Percentiles rank a stretch among this genome's conserved stretches.
Evolutionary conservation across 2,329 filamentous ascomycete species (phyloP).

Genomic region (Diaporthe eres): DNA sequence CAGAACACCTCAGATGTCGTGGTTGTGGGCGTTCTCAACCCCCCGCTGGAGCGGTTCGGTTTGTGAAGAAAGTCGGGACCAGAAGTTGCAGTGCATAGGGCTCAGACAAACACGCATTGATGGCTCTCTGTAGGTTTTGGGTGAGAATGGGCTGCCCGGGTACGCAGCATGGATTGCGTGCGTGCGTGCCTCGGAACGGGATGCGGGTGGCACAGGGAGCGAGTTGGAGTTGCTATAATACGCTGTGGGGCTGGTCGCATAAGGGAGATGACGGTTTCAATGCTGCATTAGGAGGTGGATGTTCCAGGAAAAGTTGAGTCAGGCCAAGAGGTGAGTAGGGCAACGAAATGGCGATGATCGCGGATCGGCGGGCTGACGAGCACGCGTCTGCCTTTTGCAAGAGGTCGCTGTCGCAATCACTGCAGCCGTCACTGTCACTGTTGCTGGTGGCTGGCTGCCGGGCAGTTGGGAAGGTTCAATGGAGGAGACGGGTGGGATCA

Average conservation of each 20-base stretch:
- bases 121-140: slow-evolving; percentile 12
- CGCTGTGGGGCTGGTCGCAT: slow-evolving; percentile 31
- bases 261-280: slow-evolving; percentile 37
- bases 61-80: slow-evolving; percentile 20
- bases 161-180: slow-evolving; percentile 32
- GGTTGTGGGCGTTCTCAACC: slow-evolving; percentile 26
- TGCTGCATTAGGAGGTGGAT: slow-evolving; percentile 26
- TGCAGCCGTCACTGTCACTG: background rate
- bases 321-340: slow-evolving; percentile 20
- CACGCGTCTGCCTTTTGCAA: background rate
- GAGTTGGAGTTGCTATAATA: slow-evolving; percentile 29
- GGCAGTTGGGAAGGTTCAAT: background rate
- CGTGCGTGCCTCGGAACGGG: slow-evolving; percentile 29
- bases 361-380: slow-evolving; percentile 5
- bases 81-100: slow-evolving; percentile 6
- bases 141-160: slow-evolving; percentile 20
- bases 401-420: background rate
- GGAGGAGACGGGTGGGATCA: slow-evolving; percentile 8
- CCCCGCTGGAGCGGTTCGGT: slow-evolving; percentile 38
- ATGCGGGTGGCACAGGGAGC: slow-evolving; percentile 14
- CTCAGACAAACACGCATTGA: slow-evolving; percentile 29
- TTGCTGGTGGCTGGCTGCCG: background rate
- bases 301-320: slow-evolving; percentile 30
- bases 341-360: slow-evolving; percentile 40
- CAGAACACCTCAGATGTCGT: slow-evolving; percentile 7